Base-by-base conservation (phyloP, 371 early-diverging fungal genomes). In the Mortierella sp. region DNA sequence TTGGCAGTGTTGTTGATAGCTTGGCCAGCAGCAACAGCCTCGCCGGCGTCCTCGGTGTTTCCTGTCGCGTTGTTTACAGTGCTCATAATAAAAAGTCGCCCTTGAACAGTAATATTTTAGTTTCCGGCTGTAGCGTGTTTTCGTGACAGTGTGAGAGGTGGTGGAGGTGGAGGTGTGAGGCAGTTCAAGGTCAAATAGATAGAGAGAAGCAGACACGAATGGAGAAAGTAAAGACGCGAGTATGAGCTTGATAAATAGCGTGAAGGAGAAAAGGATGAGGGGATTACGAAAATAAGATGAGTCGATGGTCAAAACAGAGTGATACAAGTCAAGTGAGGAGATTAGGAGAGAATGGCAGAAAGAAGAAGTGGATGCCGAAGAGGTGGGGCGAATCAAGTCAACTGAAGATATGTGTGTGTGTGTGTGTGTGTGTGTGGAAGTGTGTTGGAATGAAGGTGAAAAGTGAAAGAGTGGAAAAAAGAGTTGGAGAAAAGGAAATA, bases 31-130 rank as follows among this genome's bases (percentile, higher is more conserved):
- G 37, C 19, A n/a, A n/a, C n/a, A 5, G 58, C 58, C 34, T 8
- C 58, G 58, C 6, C 58, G 19, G 31, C 14, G 34, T 58, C 58
- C 34, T 31, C 19, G 34, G 34, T 58, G 58, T 19, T 58, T 58
- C 58, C 58, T 58, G 22, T 64, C 72, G 73, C 66, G 73, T 66
- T 68, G 69, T 74, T 74, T 68, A 64, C 52, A n/a, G 64, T 68
- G 74, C 68, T 68, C 74, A 74, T 74, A 37, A 29, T 67, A 66
- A 55, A 45, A 34, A 34, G 6, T 58, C 8, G 14, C 24, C 14
- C 9, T 50, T 22, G n/a, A n/a, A n/a, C 24, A 50, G 10, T 50
- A 10, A 26, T 53, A 58, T 58, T 58, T 52, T 52, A 29, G 53
- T 53, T n/a, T 53, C 29, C 13, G 16, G 34, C 34, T 58, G 58